These are phyloP conservation scores for Aspergillus carlsbadensis DNA, from an alignment of 495 filamentous ascomycete genomes.

Conservation along the genomic window DNA sequence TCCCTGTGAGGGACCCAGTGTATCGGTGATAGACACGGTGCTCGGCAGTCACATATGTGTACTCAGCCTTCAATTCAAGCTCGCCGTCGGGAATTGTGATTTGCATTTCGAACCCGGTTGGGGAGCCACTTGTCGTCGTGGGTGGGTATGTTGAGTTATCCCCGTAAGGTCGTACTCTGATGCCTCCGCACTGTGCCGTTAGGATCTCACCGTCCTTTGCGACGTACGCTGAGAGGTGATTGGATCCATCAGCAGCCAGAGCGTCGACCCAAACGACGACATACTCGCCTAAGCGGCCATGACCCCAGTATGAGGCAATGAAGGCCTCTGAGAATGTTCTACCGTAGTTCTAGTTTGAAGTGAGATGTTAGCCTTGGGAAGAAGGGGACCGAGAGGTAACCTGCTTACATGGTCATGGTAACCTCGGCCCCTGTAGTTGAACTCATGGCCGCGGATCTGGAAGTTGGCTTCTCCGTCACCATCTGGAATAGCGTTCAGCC, in stretches of 20 bases:
- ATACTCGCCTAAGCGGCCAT: conserved; percentile 4
- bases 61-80: conserved; percentile 1
- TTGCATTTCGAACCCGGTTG: neutral
- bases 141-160: conserved; percentile 9
- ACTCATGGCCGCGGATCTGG: neutral
- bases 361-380: neutral
- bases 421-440: neutral
- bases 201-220: neutral
- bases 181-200: neutral
- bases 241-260: neutral
- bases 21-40: neutral
- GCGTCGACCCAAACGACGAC: neutral
- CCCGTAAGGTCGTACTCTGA: conserved; percentile 1
- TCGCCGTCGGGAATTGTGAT: neutral
- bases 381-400: neutral
- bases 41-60: neutral
- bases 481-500: conserved; percentile 2
- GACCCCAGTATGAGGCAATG: conserved; percentile 5
- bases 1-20: neutral
- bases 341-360: neutral
- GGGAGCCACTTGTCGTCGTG: neutral
- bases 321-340: neutral
- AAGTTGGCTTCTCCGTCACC: neutral
- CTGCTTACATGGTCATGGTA: conserved; percentile 2
- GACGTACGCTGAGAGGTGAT: neutral